Evolutionary conservation across 495 filamentous ascomycete species (phyloP).

Genomic region (Aspergillus affinis): DNA sequence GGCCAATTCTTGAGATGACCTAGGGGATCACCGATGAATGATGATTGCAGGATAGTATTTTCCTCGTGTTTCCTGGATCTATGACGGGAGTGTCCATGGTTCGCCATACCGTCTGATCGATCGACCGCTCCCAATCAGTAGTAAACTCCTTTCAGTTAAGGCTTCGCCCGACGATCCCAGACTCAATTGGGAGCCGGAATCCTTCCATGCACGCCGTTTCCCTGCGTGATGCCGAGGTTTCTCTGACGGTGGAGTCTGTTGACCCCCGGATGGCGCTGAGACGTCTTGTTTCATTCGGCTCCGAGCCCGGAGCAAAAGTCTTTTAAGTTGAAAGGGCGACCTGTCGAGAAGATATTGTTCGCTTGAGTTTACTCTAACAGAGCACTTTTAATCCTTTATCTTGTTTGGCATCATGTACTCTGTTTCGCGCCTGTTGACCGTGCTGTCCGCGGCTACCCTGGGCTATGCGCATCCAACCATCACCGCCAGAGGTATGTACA

Average conservation of each 20-base stretch:
- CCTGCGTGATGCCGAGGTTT: neutral
- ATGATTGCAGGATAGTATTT: too few relatives aligned
- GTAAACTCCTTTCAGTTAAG: neutral
- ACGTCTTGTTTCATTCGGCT: neutral
- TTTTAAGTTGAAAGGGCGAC: neutral
- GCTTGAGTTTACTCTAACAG: neutral
- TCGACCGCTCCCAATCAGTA: too few relatives aligned
- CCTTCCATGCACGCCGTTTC: neutral
- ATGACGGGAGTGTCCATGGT: neutral
- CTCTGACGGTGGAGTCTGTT: neutral
- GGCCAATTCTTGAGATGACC: neutral
- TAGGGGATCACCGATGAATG: too few relatives aligned
- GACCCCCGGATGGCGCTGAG: neutral
- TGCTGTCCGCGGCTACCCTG: slow-evolving; percentile 16
- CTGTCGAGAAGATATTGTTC: neutral
- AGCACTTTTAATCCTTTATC: neutral
- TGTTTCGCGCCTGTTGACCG: neutral
- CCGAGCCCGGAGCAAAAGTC: neutral
- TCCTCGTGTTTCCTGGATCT: neutral
- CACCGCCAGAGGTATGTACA: slow-evolving; percentile 21
- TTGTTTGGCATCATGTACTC: slow-evolving; percentile 1
- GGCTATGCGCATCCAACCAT: slow-evolving; percentile 15
- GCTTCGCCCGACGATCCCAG: neutral
- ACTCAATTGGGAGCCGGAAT: neutral
- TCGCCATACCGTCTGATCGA: neutral